phyloP scores from a whole-genome alignment of 768 basidiomycete genomes.

The Tulasnella sp. region DNA sequence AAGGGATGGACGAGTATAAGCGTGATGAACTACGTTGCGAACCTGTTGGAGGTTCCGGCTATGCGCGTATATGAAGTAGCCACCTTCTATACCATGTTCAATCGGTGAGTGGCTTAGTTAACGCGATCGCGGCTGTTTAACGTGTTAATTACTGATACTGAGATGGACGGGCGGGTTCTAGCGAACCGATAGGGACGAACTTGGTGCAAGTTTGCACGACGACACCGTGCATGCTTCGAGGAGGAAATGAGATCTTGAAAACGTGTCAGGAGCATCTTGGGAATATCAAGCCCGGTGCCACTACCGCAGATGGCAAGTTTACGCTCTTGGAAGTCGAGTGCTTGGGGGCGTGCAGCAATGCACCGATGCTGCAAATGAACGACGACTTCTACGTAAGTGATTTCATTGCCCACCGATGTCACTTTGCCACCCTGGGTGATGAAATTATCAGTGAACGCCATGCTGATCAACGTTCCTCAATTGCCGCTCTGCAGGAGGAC shows the following conservation, averaged over 20 bases:
- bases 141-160: background rate
- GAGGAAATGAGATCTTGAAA: conserved; percentile 80
- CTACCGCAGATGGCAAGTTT: conserved; percentile 94
- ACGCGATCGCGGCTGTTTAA: background rate
- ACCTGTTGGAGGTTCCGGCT: conserved; percentile 82
- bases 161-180: conserved; percentile 24
- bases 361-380: conserved; percentile 89
- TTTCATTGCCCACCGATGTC: background rate
- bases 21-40: conserved; percentile 97
- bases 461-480: background rate
- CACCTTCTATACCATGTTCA: conserved; percentile 99
- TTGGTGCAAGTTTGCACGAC: conserved; percentile 99
- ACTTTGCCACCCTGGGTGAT: no score
- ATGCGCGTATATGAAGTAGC: conserved; percentile 99
- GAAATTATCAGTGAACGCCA: no score
- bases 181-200: conserved; percentile 85
- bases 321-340: conserved; percentile 98
- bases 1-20: conserved; percentile 97
- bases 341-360: conserved; percentile 96
- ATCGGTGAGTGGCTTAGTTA: conserved; percentile 46
- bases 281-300: conserved; percentile 73
- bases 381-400: conserved; percentile 88
- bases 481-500: conserved; percentile 50
- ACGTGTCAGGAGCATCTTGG: conserved; percentile 74
- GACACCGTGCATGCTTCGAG: conserved; percentile 92